Evolutionary conservation across 352 stramenopile species (phyloP).

Genomic region (Aphanomyces stellatus): DNA sequence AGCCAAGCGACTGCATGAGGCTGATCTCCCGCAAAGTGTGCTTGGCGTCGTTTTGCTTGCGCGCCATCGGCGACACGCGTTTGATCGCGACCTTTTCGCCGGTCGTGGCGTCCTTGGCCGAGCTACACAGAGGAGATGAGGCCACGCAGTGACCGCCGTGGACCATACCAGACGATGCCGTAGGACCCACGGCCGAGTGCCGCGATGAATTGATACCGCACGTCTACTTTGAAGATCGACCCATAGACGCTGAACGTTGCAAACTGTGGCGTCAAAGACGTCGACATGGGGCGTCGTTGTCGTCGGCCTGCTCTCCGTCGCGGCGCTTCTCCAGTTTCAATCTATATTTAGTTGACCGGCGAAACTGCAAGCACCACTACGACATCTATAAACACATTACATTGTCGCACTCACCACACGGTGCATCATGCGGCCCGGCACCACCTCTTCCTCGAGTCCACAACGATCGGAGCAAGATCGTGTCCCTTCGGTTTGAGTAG

Average conservation of each 20-base stretch:
- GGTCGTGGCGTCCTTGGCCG: constrained; percentile 64
- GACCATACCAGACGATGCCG: constrained; percentile 74
- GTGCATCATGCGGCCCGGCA: too few species aligned
- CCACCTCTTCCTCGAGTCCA: too few species aligned
- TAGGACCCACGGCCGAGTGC: constrained; percentile 88
- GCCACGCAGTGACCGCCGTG: background rate
- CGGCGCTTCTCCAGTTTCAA: too few species aligned
- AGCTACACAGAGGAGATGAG: constrained; percentile 25
- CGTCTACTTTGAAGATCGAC: constrained; percentile 71
- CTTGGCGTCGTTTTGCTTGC: constrained; percentile 73
- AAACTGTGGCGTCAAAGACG: background rate
- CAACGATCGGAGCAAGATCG: too few species aligned
- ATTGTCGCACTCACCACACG: too few species aligned
- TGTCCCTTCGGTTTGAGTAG: too few species aligned
- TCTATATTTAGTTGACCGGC: too few species aligned
- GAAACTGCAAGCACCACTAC: too few species aligned
- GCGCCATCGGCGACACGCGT: constrained; percentile 83
- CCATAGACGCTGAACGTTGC: constrained; percentile 67
- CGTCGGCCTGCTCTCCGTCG: too few species aligned
- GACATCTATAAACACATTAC: too few species aligned
- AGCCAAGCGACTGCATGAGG: constrained; percentile 78
- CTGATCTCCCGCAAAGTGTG: constrained; percentile 83
- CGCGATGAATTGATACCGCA: constrained; percentile 81
- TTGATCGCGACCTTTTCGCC: constrained; percentile 86
- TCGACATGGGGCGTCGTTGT: too few species aligned